Evolutionary conservation across 2,329 filamentous ascomycete genomes (phyloP), one percentile per base, ranked within the genome.

Genomic region (Parascedosporium putredinis): DNA sequence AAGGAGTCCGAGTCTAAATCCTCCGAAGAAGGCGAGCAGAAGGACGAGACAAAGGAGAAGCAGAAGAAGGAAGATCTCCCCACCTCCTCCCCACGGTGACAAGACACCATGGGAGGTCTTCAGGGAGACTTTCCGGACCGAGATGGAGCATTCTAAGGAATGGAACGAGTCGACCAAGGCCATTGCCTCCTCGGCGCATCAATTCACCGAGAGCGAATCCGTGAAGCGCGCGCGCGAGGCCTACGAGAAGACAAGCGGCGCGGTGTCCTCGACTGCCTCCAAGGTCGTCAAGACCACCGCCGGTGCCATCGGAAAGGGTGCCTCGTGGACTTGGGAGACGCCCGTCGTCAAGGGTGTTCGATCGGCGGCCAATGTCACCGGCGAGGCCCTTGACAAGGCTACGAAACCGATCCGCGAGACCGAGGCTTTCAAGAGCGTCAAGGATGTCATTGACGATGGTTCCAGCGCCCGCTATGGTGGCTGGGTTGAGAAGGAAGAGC

Each of bases 91-190:
- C 18, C 93, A 98, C 62, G 93, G 93, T 53, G 89, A 95, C 71
- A 98, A 98, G 75, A 93, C 91, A 3, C 93, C 93, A 49, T 97
- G 93, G 90, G 88, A 97, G 65, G 93, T 98, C 27, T 98, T 98
- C 72, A 88, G 88, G 62, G 93, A 98, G 63, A 98, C 93, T n/a
- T 80, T 98, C 68, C 81, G 88, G 65, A 78, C 76, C 51, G 93
- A 98, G 68, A 95, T 98, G 70, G 89, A 96, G 67, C 86, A 88
- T 48, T 97, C 90, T 14, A 95, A 97, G 64, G 93, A 98, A 66
- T 98, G 93, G 93, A 95, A 98, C 62, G 93, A 98, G 63, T 95
- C 88, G 40, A 98, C 91, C 38, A 97, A 98, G 72, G 88, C 93
- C 56, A 78, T 98, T 38, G 86, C 88, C 16, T 88, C 87, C 45